Evolutionary conservation across 108 stramenopile species (phyloP), one percentile per base, ranked within the genome.

Genomic region (Schizochytrium sp.): DNA sequence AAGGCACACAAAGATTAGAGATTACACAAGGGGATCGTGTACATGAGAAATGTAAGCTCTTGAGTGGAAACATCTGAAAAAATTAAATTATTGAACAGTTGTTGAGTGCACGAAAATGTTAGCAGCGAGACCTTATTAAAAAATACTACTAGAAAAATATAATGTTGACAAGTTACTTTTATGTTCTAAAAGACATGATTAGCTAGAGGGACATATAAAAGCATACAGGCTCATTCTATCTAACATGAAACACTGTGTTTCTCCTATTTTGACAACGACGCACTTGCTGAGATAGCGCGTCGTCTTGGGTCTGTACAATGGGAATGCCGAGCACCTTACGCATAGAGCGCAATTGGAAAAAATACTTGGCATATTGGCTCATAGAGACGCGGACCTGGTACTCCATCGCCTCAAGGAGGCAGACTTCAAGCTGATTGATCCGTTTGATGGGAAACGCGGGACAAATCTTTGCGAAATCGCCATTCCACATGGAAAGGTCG

Each of bases 401-500:
- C 28, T 17, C 53, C 76, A 83, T 83, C 38, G 76, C 76, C 76
- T 83, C 76, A 0, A 83, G 76, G 5, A 83, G 47, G 53, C 76
- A 83, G 15, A 83, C 53, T 91, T 99, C 98, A 59, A 99, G 91
- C 88, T 96, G 94, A 91, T 99, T 99, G 87, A 98, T 97, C 8
- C 98, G 95, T 50, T 93, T 64, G 44, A 99, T 89, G n/a, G 94
- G 90, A 69, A 98, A 99, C 15, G 89, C 57, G 15, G 93, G 92
- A 87, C 89, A 94, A 45, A 98, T 92, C 15, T 55, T 49, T 56
- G 95, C 94, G 76, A 98, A 98, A 92, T 98, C 98, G 8, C 91
- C 93, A 92, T 98, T 98, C 97, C 98, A 97, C 98, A 99, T 99
- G 91, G 93, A 93, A 53, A 98, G 89, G 88, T 99, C 98, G 87